phyloP scores from a whole-genome alignment of 2,329 filamentous ascomycete genomes.

The Cyphellophora europaea region DNA sequence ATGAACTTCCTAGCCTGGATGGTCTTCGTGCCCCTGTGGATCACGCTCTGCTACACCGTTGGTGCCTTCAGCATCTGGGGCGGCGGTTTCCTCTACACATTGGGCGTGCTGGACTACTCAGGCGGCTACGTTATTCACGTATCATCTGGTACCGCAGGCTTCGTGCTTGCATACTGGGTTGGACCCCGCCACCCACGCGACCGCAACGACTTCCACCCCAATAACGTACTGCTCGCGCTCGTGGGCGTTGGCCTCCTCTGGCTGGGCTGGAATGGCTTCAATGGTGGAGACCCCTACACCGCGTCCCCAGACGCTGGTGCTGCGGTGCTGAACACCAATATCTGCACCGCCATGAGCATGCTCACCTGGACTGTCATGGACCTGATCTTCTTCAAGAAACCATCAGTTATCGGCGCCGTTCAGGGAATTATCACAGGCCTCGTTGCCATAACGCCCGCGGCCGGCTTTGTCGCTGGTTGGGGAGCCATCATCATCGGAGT shows the following conservation, averaged over 20 bases:
- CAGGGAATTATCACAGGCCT: conserved; percentile 45
- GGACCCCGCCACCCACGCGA: conserved; percentile 37
- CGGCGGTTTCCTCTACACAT: conserved; percentile 35
- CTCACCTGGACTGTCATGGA: conserved; percentile 39
- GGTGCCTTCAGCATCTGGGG: conserved; percentile 36
- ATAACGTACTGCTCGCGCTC: conserved; percentile 37
- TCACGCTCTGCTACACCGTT: conserved; percentile 37
- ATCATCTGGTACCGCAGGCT: conserved; percentile 43
- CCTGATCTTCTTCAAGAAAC: conserved; percentile 38
- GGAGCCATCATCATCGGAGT: conserved; percentile 40
- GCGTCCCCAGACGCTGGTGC: conserved; percentile 41
- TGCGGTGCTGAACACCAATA: conserved; percentile 43
- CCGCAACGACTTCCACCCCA: conserved; percentile 36
- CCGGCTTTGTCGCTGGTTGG: conserved; percentile 43
- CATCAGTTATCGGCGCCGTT: conserved; percentile 40
- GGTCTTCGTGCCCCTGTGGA: conserved; percentile 43
- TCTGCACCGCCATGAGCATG: conserved; percentile 39
- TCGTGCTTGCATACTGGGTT: conserved; percentile 38
- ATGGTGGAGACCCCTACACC: conserved; percentile 43
- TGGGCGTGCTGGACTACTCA: conserved; percentile 43
- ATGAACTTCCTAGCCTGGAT: conserved; percentile 46
- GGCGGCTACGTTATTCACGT: conserved; percentile 46
- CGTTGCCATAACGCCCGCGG: conserved; percentile 43
- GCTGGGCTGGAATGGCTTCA: conserved; percentile 47
- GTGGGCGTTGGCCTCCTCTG: conserved; percentile 42